Base-by-base conservation (phyloP, 192 early-diverging fungal species). In the Gaertneriomyces semiglobifer region DNA sequence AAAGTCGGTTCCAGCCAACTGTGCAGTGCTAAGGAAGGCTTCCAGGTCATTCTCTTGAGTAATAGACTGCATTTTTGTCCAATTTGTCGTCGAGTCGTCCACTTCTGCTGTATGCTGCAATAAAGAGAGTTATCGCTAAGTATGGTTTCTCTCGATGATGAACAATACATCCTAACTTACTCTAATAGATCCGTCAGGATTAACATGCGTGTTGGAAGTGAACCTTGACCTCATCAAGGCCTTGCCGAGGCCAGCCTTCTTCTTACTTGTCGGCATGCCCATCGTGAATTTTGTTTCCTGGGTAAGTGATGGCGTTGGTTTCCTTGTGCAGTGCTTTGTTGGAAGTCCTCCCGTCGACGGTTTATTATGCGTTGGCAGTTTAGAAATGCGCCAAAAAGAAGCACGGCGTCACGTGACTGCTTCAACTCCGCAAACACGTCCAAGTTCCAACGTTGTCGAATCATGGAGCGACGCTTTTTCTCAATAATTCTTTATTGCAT, bases 21-120 rank as follows among this genome's bases (percentile, higher is more conserved):
- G 86, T 11, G 97, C 97, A 10, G 94, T 94, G 68, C 82, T 89
- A 66, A 99, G 81, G 71, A 99, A 99, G 40, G 92, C 93, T 44
- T 98, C 95, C 10, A 99, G 79, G 79, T 99, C 95, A 55, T 93
- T 90, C 69, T 99, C 93, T 70, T 97, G 89, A 50, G 97, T 99
- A 67, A 99, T 89, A 53, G 92, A 94, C 77, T 92, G 91, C 77
- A 96, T 89, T 65, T 88, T 89, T 14, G 83, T 83, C 90, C 92
- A 95, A 58, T 71, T 71, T 20, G 82, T 85, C 16, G 87, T 85
- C 41, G 88, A 88, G 73, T 97, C 93, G 60, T 93, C 83, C 5
- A 88, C 72, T 42, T 93, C 92, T 0, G 90, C 91, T 14, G 92
- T 93, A 81, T 94, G 93, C 84, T 78, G 60, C 8, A 25, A 52